phyloP scores from a whole-genome alignment of 1,139 yeast species.

The Debaryomycetaceae sp. region DNA sequence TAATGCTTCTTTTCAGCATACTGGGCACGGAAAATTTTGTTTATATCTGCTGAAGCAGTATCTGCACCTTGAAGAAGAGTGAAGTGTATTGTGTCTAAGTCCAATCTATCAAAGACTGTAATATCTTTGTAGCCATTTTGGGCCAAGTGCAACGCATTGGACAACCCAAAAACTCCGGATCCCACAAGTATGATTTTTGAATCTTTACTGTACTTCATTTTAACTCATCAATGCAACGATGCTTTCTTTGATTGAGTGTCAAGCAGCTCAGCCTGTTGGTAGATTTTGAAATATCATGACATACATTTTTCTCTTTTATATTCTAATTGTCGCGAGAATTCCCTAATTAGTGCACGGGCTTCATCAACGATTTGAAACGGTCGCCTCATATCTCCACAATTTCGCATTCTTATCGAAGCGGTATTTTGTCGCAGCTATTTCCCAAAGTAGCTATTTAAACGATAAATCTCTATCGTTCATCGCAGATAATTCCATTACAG shows the following conservation, averaged over 20 bases:
- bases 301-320: background rate
- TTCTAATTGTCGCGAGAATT: background rate
- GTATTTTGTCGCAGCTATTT: background rate
- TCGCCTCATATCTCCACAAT: background rate
- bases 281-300: too few relatives aligned
- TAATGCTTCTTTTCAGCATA: conserved; percentile 33
- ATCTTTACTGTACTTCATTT: background rate
- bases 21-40: conserved; percentile 34
- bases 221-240: too few relatives aligned
- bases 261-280: too few relatives aligned
- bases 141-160: conserved; percentile 35
- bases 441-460: background rate
- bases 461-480: background rate
- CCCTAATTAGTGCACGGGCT: background rate
- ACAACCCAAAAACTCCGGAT: conserved; percentile 46
- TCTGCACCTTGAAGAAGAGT: conserved; percentile 26
- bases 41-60: conserved; percentile 36
- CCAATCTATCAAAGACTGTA: conserved; percentile 12
- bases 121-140: conserved; percentile 15
- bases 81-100: conserved; percentile 1
- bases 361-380: background rate
- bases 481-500: background rate
- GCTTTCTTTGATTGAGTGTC: too few relatives aligned
- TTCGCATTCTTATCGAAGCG: background rate
- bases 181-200: conserved; percentile 33